Percentiles rank a stretch among this genome's conserved stretches.
Evolutionary conservation across 129 eudicot genomes (phyloP).

Genomic region (Centella asiatica): DNA sequence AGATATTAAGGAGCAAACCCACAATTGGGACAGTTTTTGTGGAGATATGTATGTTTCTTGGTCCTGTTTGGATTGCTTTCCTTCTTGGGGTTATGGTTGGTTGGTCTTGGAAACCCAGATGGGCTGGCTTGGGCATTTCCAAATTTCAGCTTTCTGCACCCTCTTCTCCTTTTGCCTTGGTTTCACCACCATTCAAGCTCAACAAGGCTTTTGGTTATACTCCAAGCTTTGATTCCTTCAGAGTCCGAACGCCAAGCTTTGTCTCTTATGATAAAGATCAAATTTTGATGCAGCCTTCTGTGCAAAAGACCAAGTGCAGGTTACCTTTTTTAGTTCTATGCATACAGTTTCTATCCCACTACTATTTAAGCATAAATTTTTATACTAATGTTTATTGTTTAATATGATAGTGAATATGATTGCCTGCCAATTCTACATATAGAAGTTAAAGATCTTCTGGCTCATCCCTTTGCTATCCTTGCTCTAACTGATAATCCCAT

Average conservation of each 20-base stretch:
- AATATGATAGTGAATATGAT: too few relatives aligned
- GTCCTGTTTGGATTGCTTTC: conserved; percentile 46
- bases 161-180: conserved; percentile 23
- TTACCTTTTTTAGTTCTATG: not conserved
- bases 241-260: conserved; percentile 14
- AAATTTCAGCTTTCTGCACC: conserved; percentile 32
- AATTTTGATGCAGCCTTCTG: not conserved
- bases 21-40: conserved; percentile 27
- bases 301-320: conserved; percentile 38
- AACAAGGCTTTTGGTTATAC: conserved; percentile 14
- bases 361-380: too few relatives aligned
- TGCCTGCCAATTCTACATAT: too few relatives aligned
- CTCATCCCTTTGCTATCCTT: too few relatives aligned
- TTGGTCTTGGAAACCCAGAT: conserved; percentile 85
- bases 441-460: too few relatives aligned
- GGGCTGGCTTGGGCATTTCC: conserved; percentile 43
- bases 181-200: conserved; percentile 14
- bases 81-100: conserved; percentile 61
- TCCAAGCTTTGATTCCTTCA: conserved; percentile 21
- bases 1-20: conserved; percentile 30
- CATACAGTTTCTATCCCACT: too few relatives aligned
- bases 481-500: too few relatives aligned
- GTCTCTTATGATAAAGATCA: conserved; percentile 25
- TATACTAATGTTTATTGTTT: too few relatives aligned
- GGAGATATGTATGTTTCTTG: too few relatives aligned